Evolutionary conservation across 2,329 filamentous ascomycete genomes (phyloP), one percentile per base, ranked within the genome.

Genomic region (Pseudopyrenochaeta lycopersici): DNA sequence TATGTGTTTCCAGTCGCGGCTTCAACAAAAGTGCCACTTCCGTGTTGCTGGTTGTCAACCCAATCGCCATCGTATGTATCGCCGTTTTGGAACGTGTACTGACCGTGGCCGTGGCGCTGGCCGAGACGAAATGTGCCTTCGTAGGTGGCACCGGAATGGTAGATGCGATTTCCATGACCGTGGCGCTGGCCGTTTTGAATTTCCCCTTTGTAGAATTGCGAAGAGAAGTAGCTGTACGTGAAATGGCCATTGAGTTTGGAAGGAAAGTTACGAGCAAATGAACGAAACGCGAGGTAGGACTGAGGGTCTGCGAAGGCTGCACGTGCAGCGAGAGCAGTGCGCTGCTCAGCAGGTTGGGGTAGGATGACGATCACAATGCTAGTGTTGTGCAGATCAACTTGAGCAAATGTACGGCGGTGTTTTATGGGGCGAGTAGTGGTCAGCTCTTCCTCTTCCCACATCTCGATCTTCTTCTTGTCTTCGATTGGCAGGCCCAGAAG

Each of bases 31-130:
- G 80, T 84, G 27, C 85, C 85, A 20, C 83, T 80, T 3, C 85
- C 85, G 58, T 87, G 81, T 50, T 85, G 82, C 60, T 83, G 81
- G 60, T 92, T 90, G 56, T 91, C 87, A 31, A 77, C 78, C 71
- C 88, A 84, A 50, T 89, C 69, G 36, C 80, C 80, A 15, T 76
- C 74, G 63, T 82, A 86, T 53, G 89, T 83, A 46, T 87, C 87
- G 56, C 86, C 86, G 74, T 96, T 85, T 21, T 82, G 80, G 68
- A 85, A 87, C 4, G 80, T 82, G 78, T 87, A 84, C 11, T 77
- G 77, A 45, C 86, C 86, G 46, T 81, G 76, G 17, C 86, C 85
- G 33, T 85, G 80, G 48, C 82, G 82, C 47, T 80, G 73, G 40
- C 79, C 80, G 30, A 83, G 76, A 46, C 79, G 73, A 67, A 87